Evolutionary conservation across 2,329 filamentous ascomycete genomes (phyloP), one percentile per base, ranked within the genome.

Genomic region (Allantophomopsis lycopodina): DNA sequence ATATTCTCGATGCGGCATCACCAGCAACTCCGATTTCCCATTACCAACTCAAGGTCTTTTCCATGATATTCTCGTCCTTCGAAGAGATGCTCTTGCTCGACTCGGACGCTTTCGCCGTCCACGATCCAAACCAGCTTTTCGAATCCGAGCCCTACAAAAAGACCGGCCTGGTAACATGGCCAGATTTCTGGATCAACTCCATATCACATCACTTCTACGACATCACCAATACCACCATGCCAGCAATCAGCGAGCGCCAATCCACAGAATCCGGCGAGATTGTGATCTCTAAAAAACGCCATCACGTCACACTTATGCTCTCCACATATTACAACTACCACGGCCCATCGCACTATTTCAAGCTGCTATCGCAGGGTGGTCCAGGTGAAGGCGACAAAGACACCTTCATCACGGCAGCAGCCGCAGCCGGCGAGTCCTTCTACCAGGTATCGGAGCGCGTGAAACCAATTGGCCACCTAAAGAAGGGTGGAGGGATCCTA

Each of bases 321-420:
- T 57, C 63, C 4, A 55, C 59, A 2, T 70, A 69, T 48, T 70
- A 71, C 50, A 70, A 68, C 46, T 55, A 59, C 35, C 66, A 60
- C 51, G 63, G 64, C 1, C 62, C 64, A 4, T 47, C 54, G 0
- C 57, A 59, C 39, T 69, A 64, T 46, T 69, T 67, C 43, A 56
- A 58, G 0, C 49, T 69, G 0, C 54, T 66, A 7, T 62, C 59
- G 4, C 65, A 68, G 48, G 65, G 65, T 28, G 64, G 60, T 7
- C 54, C 60, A 0, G 66, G 66, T 10, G 58, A 68, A 49, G 66
- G 66, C 13, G 66, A 69, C 50, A 69, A 69, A 47, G 66, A 69
- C 46, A 68, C 65, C 0, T 69, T 69, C 45, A 48, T 65, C 13
- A 55, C 61, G 5, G 65, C 65, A 7, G 63, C 66, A 7, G 44